phyloP scores from a whole-genome alignment of 2,329 filamentous ascomycete species.

The Pleoardoris graminearum region DNA sequence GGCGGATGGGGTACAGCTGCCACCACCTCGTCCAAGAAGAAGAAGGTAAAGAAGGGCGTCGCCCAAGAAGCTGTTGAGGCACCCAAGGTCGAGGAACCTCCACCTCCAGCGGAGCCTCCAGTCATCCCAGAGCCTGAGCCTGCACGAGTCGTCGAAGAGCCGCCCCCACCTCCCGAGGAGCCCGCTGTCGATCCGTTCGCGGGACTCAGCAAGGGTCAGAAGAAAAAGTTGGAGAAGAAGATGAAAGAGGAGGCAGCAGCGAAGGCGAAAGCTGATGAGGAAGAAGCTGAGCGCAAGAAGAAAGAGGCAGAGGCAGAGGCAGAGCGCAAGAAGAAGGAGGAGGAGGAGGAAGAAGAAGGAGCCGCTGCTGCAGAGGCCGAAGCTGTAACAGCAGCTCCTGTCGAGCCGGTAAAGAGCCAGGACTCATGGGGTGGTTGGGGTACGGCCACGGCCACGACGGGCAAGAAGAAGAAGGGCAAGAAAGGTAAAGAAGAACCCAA shows the following conservation, averaged over 20 bases:
- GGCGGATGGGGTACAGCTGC: constrained; percentile 36
- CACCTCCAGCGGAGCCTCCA: constrained; percentile 19
- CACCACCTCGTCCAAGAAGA: constrained; percentile 33
- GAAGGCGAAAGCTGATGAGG: constrained; percentile 44
- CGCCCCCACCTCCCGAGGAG: background rate
- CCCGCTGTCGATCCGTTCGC: constrained; percentile 6
- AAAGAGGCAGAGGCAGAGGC: constrained; percentile 33
- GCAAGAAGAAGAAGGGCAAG: constrained; percentile 45
- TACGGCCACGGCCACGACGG: constrained; percentile 18
- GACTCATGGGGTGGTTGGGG: constrained; percentile 38
- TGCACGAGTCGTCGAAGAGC: constrained; percentile 15
- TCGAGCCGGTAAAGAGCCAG: constrained; percentile 31
- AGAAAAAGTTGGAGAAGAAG: constrained; percentile 1
- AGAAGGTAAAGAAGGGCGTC: constrained; percentile 52
- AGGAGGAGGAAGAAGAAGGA: constrained; percentile 17
- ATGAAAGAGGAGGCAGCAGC: constrained; percentile 24
- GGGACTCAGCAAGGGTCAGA: constrained; percentile 5
- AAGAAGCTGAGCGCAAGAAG: constrained; percentile 44
- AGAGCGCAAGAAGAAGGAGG: constrained; percentile 1
- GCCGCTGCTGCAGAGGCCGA: constrained; percentile 33
- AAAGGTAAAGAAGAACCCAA: constrained; percentile 46
- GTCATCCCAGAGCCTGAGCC: constrained; percentile 20
- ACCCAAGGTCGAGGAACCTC: too few species aligned
- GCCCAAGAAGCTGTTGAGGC: too few species aligned
- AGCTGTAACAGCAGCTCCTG: constrained; percentile 30